phyloP scores from a whole-genome alignment of 805 yeast genomes.

The Dipodascus albidus region DNA sequence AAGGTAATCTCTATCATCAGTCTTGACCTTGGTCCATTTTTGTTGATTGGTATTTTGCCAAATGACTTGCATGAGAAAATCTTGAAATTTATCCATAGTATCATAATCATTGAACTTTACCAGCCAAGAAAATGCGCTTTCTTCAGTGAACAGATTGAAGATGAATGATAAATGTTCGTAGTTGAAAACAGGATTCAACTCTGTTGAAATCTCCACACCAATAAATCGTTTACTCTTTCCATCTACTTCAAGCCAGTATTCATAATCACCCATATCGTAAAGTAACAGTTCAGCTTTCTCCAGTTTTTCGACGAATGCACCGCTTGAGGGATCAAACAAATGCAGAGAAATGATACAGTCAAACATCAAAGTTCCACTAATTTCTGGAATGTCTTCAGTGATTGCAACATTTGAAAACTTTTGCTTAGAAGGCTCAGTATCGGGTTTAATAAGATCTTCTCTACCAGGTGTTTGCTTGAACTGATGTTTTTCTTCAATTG shows the following conservation, averaged over 20 bases:
- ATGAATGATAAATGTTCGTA: slow-evolving; percentile 45
- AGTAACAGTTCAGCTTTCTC: slow-evolving; percentile 28
- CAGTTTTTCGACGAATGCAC: slow-evolving; percentile 37
- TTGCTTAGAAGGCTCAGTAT: background rate
- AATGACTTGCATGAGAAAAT: slow-evolving; percentile 35
- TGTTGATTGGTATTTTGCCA: slow-evolving; percentile 50
- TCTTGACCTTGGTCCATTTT: slow-evolving; percentile 34
- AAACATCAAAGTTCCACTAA: slow-evolving; percentile 13
- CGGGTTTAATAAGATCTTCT: background rate
- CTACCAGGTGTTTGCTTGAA: background rate
- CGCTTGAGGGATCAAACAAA: slow-evolving; percentile 42
- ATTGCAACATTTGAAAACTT: background rate
- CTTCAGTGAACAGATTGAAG: slow-evolving; percentile 42
- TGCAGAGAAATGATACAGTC: slow-evolving; percentile 33
- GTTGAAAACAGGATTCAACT: slow-evolving; percentile 55
- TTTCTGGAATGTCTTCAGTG: background rate
- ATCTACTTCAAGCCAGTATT: slow-evolving; percentile 40
- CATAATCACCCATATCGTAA: slow-evolving; percentile 37
- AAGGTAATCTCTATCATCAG: slow-evolving; percentile 43
- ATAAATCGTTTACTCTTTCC: slow-evolving; percentile 23
- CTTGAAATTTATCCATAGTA: slow-evolving; percentile 41
- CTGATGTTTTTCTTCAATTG: slow-evolving; percentile 6
- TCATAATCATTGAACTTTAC: slow-evolving; percentile 38
- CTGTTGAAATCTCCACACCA: slow-evolving; percentile 34
- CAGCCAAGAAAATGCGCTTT: slow-evolving; percentile 47